phyloP scores from a whole-genome alignment of 805 yeast genomes.

The Candida sithepensis region DNA sequence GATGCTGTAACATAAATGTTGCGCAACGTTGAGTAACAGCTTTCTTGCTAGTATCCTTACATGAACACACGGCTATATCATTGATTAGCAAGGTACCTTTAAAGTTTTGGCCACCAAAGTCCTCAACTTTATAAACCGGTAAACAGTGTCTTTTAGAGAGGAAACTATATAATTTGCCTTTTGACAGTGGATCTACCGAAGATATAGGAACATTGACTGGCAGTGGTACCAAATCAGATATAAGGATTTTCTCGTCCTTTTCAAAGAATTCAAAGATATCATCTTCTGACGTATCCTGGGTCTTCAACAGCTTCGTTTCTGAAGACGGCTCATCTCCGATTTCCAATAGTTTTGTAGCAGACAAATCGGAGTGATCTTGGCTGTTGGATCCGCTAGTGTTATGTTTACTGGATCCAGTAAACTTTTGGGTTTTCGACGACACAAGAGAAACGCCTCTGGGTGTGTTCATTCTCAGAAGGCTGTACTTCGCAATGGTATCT shows the following conservation, averaged over 20 bases:
- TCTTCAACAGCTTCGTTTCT: not conserved
- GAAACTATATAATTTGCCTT: constrained; percentile 31
- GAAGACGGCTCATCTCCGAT: not conserved
- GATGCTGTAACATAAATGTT: constrained; percentile 26
- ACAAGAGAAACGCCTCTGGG: constrained; percentile 35
- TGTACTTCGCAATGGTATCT: constrained; percentile 59
- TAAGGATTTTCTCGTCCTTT: not conserved
- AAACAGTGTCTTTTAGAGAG: constrained; percentile 19
- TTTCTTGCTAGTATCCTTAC: constrained; percentile 34
- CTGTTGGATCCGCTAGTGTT: not conserved
- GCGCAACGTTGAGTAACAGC: constrained; percentile 39
- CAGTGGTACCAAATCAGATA: not conserved
- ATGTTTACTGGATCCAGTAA: not conserved
- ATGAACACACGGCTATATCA: constrained; percentile 31
- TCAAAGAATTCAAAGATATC: not conserved
- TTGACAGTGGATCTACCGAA: constrained; percentile 20
- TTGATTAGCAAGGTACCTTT: constrained; percentile 28
- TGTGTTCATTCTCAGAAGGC: constrained; percentile 49
- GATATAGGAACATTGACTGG: constrained; percentile 12
- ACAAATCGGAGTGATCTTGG: not conserved
- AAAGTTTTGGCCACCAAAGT: constrained; percentile 19
- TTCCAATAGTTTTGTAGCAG: no score
- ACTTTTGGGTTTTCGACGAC: not conserved
- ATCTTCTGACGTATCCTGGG: no score
- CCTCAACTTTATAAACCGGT: constrained; percentile 31